phyloP scores from a whole-genome alignment of 2,329 filamentous ascomycete species.

The Aureobasidium namibiae region DNA sequence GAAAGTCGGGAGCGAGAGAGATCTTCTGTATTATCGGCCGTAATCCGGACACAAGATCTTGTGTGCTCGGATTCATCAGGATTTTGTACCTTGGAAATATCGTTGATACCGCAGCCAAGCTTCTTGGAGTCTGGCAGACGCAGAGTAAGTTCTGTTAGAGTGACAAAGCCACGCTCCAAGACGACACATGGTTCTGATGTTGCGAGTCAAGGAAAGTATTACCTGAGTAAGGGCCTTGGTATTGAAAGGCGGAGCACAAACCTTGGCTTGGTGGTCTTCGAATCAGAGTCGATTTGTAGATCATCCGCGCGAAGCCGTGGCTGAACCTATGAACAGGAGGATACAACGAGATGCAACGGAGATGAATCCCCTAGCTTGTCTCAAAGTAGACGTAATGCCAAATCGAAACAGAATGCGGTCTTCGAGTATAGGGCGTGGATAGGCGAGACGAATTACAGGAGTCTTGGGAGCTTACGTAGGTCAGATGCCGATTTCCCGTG shows the following conservation, averaged over 20 bases:
- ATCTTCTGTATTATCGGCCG: not conserved
- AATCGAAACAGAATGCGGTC: not conserved
- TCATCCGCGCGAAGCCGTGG: not conserved
- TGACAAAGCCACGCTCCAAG: not conserved
- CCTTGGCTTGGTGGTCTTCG: not conserved
- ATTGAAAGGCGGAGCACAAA: not conserved
- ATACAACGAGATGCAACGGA: not conserved
- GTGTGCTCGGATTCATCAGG: not conserved
- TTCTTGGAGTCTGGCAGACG: constrained; percentile 1
- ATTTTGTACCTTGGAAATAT: not conserved
- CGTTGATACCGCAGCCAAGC: not conserved
- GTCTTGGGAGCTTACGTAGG: constrained; percentile 7
- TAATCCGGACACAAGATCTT: constrained; percentile 9
- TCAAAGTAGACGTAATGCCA: not conserved
- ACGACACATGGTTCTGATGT: not conserved
- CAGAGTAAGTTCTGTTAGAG: not conserved
- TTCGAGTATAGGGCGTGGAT: not conserved
- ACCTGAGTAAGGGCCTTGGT: not conserved
- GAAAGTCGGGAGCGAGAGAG: not conserved
- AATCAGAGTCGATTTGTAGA: not conserved
- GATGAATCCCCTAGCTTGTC: not conserved
- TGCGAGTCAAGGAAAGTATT: not conserved
- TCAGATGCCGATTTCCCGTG: not conserved
- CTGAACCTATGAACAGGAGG: too few species aligned
- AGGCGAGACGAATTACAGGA: not conserved